A percentile compares a stretch with the other conserved stretches of the same genome.
Conservation (phyloP, 768 basidiomycete genomes). For the Podaxis sp. region DNA sequence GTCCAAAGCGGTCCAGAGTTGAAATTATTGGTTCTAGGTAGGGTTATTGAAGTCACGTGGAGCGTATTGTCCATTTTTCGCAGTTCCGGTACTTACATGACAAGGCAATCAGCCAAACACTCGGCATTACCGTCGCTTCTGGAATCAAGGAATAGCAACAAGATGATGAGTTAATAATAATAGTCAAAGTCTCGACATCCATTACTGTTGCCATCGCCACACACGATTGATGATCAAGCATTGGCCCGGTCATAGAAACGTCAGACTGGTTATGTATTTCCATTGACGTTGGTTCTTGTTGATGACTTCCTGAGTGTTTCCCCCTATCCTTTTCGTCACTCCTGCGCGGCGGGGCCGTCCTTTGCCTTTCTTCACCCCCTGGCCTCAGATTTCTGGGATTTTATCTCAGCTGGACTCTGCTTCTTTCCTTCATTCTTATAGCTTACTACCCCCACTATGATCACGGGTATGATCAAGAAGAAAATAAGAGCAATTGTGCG, state of each 20-base stretch:
- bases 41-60: neutral
- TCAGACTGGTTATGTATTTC: no score
- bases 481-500: conserved; percentile 18
- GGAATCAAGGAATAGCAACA: neutral
- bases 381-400: conserved; percentile 16
- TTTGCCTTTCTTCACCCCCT: conserved; percentile 15
- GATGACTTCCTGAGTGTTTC: neutral
- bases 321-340: neutral
- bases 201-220: neutral
- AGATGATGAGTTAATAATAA: neutral
- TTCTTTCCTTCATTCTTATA: conserved; percentile 12
- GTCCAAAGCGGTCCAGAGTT: neutral
- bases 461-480: conserved; percentile 14
- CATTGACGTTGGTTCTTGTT: no score
- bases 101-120: neutral
- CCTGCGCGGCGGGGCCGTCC: conserved; percentile 3
- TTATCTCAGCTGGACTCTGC: conserved; percentile 11
- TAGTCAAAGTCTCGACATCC: neutral
- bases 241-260: neutral
- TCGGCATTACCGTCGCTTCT: neutral
- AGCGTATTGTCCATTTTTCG: neutral
- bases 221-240: neutral
- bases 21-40: neutral
- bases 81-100: neutral
- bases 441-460: conserved; percentile 14